A percentile compares a stretch with the other conserved stretches of the same genome.
phyloP scores from a whole-genome alignment of 768 basidiomycete species.

The Tephrocybe sp. region DNA sequence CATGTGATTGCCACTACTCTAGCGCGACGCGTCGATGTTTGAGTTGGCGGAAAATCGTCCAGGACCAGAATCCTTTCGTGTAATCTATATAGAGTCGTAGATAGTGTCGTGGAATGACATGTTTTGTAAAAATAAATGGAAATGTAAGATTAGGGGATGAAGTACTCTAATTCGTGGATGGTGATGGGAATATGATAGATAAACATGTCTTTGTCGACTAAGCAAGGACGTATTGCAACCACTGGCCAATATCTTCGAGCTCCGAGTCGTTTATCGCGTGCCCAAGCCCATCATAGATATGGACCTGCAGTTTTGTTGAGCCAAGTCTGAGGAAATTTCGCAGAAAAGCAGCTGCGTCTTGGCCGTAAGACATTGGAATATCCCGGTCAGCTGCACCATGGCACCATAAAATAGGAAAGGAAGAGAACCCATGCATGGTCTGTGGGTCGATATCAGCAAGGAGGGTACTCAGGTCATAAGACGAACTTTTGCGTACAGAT shows the following conservation, averaged over 20 bases:
- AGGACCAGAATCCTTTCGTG: too few relatives aligned
- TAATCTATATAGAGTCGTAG: too few relatives aligned
- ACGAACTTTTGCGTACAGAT: constrained; percentile 34
- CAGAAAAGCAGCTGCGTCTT: constrained; percentile 33
- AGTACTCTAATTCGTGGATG: too few relatives aligned
- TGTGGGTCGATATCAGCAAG: constrained; percentile 17
- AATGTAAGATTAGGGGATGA: too few relatives aligned
- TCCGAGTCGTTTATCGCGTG: constrained; percentile 35
- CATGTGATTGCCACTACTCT: not conserved
- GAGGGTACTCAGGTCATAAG: not conserved
- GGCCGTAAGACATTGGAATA: constrained; percentile 34
- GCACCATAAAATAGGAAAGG: constrained; percentile 42
- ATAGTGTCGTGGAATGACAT: too few relatives aligned
- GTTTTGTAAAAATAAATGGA: too few relatives aligned
- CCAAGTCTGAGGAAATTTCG: constrained; percentile 24
- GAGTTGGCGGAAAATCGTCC: too few relatives aligned
- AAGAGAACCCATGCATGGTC: constrained; percentile 32
- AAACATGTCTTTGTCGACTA: not conserved
- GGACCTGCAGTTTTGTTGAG: constrained; percentile 19
- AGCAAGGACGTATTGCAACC: constrained; percentile 19
- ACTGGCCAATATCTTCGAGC: constrained; percentile 30
- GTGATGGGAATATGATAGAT: too few relatives aligned
- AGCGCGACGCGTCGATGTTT: not conserved
- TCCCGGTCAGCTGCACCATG: constrained; percentile 38
- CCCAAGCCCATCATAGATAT: constrained; percentile 29